Evolutionary conservation across 78 protist species (phyloP), one percentile per base, ranked within the genome.

Genomic region (Pelomyxa schiedti): DNA sequence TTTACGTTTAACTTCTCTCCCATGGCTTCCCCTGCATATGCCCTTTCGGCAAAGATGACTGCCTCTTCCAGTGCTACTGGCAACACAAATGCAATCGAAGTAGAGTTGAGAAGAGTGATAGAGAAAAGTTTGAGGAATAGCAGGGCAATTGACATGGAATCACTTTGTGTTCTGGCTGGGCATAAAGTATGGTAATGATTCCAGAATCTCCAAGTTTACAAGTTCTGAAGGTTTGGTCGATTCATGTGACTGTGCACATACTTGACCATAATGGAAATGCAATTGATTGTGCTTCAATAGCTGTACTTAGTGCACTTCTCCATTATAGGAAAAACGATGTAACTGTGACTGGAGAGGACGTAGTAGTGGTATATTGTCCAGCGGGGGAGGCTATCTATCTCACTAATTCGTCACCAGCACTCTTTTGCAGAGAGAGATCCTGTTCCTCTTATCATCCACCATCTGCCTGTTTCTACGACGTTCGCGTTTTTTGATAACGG

Each of bases 181-280:
- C 30, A 72, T 16, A 64, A 75, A 26, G 89, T 79, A 36, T 80
- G 89, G 81, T 28, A 32, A 4, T 2, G 70, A 6, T 39, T 58
- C 36, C 29, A 30, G 35, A 58, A 30, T 2, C 43, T 69, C 64
- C 65, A 58, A 4, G 32, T 80, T 35, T 65, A 7, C n/a, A n/a
- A 65, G 76, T 77, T 4, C 58, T 74, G 1, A 76, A 83, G 29
- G 88, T 74, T 0, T 83, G 88, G 88, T 43, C 64, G 7, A 66
- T 83, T 26, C 43, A 66, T 30, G 67, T 66, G 0, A 41, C 75
- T 22, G 65, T 83, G 36, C 83, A 79, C 35, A 36, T 88, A 22
- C 36, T 91, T 9, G 92, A 91, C 39, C 80, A 88, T 41, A 79
- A 76, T 58, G 95, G 95, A 8, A 91, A 91, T 63, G 35, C 86